These are phyloP conservation scores for Guillardia theta DNA, from an alignment of 78 protist genomes.

Conservation along the genomic window DNA sequence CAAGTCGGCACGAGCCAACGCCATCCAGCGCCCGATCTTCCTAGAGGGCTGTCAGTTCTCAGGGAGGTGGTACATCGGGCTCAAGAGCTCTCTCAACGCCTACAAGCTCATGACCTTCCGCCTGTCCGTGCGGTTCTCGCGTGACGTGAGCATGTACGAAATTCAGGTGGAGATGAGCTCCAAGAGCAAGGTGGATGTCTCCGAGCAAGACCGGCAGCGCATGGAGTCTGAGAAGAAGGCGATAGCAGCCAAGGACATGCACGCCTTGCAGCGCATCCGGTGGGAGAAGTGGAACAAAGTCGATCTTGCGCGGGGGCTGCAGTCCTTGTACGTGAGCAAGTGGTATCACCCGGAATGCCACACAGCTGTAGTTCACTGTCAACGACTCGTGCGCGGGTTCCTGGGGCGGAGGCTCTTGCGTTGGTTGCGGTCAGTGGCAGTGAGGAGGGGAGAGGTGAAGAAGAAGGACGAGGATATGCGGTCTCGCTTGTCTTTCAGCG, in stretches of 20 bases:
- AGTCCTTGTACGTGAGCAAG: not conserved
- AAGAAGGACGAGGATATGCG: not conserved
- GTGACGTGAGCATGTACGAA: not conserved
- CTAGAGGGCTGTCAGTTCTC: too few species aligned
- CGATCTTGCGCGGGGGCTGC: not conserved
- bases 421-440: not conserved
- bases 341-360: not conserved
- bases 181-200: not conserved
- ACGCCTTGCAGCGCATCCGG: not conserved
- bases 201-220: not conserved
- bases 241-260: not conserved
- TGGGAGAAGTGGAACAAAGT: slow-evolving; percentile 17
- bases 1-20: too few species aligned
- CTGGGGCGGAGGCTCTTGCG: not conserved
- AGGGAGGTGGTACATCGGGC: not conserved
- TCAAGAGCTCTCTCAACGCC: not conserved
- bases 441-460: not conserved
- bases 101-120: not conserved
- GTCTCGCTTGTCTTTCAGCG: not conserved
- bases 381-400: not conserved
- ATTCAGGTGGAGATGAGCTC: not conserved
- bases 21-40: too few species aligned
- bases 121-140: not conserved
- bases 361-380: not conserved
- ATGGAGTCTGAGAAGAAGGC: not conserved